These are phyloP conservation scores for Verticillium zaregamsianum DNA, from an alignment of 2,329 filamentous ascomycete species.

Conservation along the genomic window DNA sequence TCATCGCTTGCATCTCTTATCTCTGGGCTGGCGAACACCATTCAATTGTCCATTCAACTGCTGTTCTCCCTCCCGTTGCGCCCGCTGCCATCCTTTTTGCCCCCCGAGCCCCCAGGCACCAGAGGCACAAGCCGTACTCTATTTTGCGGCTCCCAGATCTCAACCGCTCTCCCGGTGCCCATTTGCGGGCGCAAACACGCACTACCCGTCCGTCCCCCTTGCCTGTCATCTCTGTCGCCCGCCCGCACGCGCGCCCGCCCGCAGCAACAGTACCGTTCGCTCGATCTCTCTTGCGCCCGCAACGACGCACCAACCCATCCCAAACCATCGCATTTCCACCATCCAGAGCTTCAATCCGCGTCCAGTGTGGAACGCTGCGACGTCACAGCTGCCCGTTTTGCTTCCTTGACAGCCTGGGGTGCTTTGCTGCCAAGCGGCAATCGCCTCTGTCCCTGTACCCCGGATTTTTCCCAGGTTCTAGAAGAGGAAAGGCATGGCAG, in stretches of 20 bases:
- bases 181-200: conserved; percentile 14
- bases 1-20: conserved; percentile 16
- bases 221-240: conserved; percentile 15
- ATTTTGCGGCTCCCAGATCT: conserved; percentile 21
- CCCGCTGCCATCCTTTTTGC: conserved; percentile 7
- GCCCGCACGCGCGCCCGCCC: background rate
- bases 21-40: conserved; percentile 15
- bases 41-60: conserved; percentile 11
- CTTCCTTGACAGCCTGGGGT: conserved; percentile 10
- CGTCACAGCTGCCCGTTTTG: conserved; percentile 31
- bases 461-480: conserved; percentile 21
- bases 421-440: conserved; percentile 7
- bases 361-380: conserved; percentile 19
- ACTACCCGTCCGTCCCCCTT: conserved; percentile 18
- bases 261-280: background rate
- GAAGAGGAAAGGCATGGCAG: conserved; percentile 45
- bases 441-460: conserved; percentile 3
- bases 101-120: background rate
- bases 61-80: conserved; percentile 10
- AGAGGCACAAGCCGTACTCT: conserved; percentile 15
- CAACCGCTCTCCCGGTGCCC: conserved; percentile 18
- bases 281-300: conserved; percentile 23
- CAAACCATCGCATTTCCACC: conserved; percentile 24
- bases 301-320: conserved; percentile 29
- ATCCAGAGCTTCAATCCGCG: conserved; percentile 14